Base-by-base conservation (phyloP, 108 stramenopile genomes). In the Phaeodactylum tricornutum region DNA sequence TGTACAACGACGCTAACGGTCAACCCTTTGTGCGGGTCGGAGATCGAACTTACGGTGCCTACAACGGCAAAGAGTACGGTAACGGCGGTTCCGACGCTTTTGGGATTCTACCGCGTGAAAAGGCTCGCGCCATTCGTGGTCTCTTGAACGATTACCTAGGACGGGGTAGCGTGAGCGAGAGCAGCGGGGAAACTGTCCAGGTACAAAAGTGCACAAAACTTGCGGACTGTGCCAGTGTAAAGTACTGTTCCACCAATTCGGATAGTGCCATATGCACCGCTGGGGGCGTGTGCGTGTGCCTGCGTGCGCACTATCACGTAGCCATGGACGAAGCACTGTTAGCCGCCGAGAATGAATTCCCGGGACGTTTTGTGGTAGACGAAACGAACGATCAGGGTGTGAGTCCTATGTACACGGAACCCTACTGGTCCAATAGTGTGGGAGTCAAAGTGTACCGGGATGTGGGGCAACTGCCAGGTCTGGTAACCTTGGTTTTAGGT, bases 381-480 rank as follows among this genome's bases (percentile, higher is more conserved):
- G 57, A 39, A 3, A n/a, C n/a, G n/a, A 60, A 68, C 29, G 87
- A 90, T 50, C 62, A 64, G 24, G 81, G 79, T n/a, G 37, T 78
- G 3, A 83, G 74, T 64, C 67, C 83, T 40, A 34, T 90, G 58
- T 85, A 71, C 50, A 80, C 84, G 1, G 87, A 90, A 59, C 87
- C 87, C 7, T 83, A 64, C 47, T 90, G 87, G 87, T 70, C 68
- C 9, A 59, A 42, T 44, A 44, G 49, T 50, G 79, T 90, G 7
- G 84, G 84, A 21, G 75, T 90, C 3, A 60, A 66, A 28, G 69
- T 83, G 42, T 90, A 74, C 47, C 71, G 79, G 3, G 53, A 78
- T 53, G 61, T 67, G 0, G 64, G 63, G 4, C 47, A 24, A 12
- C 52, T 26, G 1, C 64, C 77, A 17, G 84, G 84, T 23, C 55